Conservation (phyloP, 164 flowering plant genomes). For the Taxillus chinensis region DNA sequence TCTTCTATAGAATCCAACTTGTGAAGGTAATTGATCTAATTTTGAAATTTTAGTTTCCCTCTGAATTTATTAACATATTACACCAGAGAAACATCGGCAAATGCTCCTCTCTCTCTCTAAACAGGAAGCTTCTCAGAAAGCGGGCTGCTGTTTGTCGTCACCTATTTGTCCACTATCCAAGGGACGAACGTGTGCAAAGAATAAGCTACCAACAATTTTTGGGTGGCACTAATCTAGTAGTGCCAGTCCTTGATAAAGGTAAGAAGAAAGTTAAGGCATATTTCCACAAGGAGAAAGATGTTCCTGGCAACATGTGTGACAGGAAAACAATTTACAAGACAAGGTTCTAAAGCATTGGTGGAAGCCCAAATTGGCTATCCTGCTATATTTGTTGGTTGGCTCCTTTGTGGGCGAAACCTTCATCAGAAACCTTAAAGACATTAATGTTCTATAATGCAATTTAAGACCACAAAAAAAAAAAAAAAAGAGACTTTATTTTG, state of each 20-base stretch:
- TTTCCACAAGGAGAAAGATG: constrained; percentile 43
- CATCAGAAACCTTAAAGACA: constrained; percentile 38
- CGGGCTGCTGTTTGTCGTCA: constrained; percentile 71
- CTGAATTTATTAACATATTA: not conserved
- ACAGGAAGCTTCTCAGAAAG: constrained; percentile 64
- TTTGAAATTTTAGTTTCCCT: not conserved
- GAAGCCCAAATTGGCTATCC: constrained; percentile 72
- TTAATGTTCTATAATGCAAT: constrained; percentile 10
- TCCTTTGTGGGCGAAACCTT: constrained; percentile 56
- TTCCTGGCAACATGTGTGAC: constrained; percentile 68
- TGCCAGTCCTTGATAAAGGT: constrained; percentile 70
- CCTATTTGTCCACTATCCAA: constrained; percentile 67
- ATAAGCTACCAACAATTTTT: constrained; percentile 67
- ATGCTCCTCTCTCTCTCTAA: not conserved
- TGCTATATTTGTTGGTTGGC: constrained; percentile 54
- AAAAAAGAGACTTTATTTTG: no score
- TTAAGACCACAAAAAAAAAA: no score
- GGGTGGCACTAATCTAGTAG: constrained; percentile 72
- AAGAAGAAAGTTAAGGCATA: constrained; percentile 51
- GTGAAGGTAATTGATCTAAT: constrained; percentile 38
- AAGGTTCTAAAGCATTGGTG: constrained; percentile 42
- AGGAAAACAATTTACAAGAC: constrained; percentile 30
- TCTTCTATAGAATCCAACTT: constrained; percentile 68
- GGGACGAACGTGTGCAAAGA: constrained; percentile 47
- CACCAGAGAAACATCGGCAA: constrained; percentile 3